phyloP scores from a whole-genome alignment of 2,329 filamentous ascomycete genomes.

The Cordyceps tenuipes region DNA sequence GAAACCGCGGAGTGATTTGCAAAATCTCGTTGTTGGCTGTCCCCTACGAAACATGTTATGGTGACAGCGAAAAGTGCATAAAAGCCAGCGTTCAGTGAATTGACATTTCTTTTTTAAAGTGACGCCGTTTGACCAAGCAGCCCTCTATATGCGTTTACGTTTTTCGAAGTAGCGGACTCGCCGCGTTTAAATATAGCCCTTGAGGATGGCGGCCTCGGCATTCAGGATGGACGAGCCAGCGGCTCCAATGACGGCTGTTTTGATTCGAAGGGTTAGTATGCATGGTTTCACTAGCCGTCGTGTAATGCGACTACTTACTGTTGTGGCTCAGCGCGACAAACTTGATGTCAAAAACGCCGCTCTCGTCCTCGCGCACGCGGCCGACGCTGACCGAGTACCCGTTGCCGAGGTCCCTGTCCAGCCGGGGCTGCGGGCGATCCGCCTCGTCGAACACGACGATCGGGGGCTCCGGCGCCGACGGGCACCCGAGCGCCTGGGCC shows the following conservation, averaged over 20 bases:
- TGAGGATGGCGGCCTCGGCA: conserved; percentile 83
- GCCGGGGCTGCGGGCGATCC: conserved; percentile 81
- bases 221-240: conserved; percentile 95
- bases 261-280: background rate
- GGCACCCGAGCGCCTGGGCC: conserved; percentile 74
- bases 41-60: no score
- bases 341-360: conserved; percentile 86
- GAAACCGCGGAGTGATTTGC: no score
- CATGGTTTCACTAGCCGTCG: background rate
- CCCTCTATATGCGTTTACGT: background rate
- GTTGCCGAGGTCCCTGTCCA: conserved; percentile 76
- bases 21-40: no score
- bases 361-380: conserved; percentile 74
- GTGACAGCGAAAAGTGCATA: background rate
- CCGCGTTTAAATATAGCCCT: conserved; percentile 62
- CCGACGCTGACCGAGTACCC: conserved; percentile 92
- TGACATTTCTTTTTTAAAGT: background rate
- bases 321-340: conserved; percentile 88
- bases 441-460: conserved; percentile 86
- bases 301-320: conserved; percentile 34
- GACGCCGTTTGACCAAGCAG: background rate
- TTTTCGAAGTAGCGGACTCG: background rate
- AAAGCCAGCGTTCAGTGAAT: background rate
- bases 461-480: conserved; percentile 71
- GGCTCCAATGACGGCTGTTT: conserved; percentile 75